Evolutionary conservation across 306 rosid species (phyloP).

Genomic region (Inga oerstediana): DNA sequence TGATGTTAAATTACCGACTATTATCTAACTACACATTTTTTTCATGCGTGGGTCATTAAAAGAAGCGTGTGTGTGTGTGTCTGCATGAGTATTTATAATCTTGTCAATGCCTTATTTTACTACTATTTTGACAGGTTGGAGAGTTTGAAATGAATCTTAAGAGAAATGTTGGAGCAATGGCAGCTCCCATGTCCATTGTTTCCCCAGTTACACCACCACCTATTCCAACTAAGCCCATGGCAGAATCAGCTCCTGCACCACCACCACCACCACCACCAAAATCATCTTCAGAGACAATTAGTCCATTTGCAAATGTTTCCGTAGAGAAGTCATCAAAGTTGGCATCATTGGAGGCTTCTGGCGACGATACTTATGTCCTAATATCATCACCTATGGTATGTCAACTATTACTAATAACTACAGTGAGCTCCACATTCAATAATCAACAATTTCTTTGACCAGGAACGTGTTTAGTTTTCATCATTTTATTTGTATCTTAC

Average conservation of each 20-base stretch:
- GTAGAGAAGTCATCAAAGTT: conserved; percentile 61
- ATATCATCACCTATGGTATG: conserved; percentile 79
- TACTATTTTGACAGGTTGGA: conserved; percentile 67
- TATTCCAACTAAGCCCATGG: conserved; percentile 81
- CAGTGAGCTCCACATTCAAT: background rate
- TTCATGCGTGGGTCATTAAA: conserved; percentile 9
- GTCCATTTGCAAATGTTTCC: conserved; percentile 56
- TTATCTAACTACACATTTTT: background rate
- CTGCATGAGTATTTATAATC: background rate
- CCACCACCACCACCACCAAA: conserved; percentile 57
- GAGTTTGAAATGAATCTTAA: conserved; percentile 96
- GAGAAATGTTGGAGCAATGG: conserved; percentile 76
- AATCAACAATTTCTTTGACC: conserved; percentile 16
- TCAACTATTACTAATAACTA: conserved; percentile 13
- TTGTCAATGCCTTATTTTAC: conserved; percentile 26
- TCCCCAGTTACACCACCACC: conserved; percentile 79
- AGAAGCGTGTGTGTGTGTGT: background rate
- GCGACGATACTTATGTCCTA: conserved; percentile 57
- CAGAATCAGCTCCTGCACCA: conserved; percentile 60
- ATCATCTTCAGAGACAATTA: conserved; percentile 59
- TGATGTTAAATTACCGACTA: conserved; percentile 17
- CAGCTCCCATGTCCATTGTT: conserved; percentile 66
- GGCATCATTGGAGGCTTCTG: conserved; percentile 88
- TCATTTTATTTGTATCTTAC: background rate
- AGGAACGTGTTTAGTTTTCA: conserved; percentile 27